Evolutionary conservation across 371 early-diverging fungal species (phyloP), one percentile per base, ranked within the genome.

Genomic region (Circinella umbellata): DNA sequence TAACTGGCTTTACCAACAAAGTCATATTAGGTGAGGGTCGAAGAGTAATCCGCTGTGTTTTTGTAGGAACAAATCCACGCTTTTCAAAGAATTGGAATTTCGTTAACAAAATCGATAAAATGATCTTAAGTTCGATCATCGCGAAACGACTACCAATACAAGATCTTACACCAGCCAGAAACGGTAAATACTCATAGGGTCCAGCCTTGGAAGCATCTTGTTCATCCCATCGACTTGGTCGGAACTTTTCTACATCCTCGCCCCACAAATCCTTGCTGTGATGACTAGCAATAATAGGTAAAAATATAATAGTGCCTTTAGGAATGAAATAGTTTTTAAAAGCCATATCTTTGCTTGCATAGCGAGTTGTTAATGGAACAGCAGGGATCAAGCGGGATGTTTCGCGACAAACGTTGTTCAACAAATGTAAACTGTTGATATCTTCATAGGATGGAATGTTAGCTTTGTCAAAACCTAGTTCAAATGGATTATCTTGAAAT

Each of bases 191-290:
- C 6, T 85, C 82, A 62, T 85, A 85, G 0, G 82, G 77, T n/a
- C 76, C 74, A 3, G 74, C 55, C 17, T 67, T 61, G n/a, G 72
- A 63, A 17, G 77, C 80, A 13, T 73, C 67, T 47, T 64, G 62
- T 34, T 76, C 71, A 0, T 78, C 68, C 91, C 92, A 92, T 35
- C 92, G 81, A 14, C 80, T 83, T 14, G 92, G 92, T 10, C 82
- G 78, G 69, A 90, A 92, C 42, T 80, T 80, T 62, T 88, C 78
- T 3, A 82, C 88, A 71, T 92, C 89, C 15, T 83, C 83, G 4
- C 92, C 92, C 92, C 91, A 92, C 66, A 81, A 77, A 13, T 77
- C 74, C 64, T 69, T 78, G 61, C 77, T 76, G 62, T 81, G 83
- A 54, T 89, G 89, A 14, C 74, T 80, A 6, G 76, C 77, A 38